Evolutionary conservation across 1,139 yeast genomes (phyloP).

Genomic region (Geotrichum australiense): DNA sequence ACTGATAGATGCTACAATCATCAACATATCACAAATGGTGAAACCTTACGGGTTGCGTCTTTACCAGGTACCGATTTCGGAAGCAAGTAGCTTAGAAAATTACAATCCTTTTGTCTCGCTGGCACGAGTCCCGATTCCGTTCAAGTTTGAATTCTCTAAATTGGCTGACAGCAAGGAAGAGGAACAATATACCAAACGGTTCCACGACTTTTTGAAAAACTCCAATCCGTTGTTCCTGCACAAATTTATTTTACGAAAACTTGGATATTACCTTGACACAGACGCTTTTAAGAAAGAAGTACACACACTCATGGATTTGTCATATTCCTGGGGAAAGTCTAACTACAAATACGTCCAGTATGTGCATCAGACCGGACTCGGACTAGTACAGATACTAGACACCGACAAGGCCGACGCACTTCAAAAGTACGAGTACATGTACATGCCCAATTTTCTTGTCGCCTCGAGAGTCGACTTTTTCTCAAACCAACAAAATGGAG

Average conservation of each 20-base stretch:
- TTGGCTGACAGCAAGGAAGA: not conserved
- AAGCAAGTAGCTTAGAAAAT: constrained; percentile 66
- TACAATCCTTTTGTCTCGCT: constrained; percentile 84
- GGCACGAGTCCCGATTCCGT: constrained; percentile 6
- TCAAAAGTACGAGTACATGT: not conserved
- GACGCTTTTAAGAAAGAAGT: constrained; percentile 44
- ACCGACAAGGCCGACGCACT: constrained; percentile 44
- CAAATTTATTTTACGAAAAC: constrained; percentile 51
- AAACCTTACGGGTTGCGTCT: constrained; percentile 78
- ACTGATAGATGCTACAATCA: constrained; percentile 76
- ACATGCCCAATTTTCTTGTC: constrained; percentile 2
- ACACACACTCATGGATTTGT: constrained; percentile 39
- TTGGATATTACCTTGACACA: constrained; percentile 75
- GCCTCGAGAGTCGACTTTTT: not conserved
- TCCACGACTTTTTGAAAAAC: not conserved
- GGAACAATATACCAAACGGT: not conserved
- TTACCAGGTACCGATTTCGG: constrained; percentile 89
- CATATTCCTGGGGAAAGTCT: constrained; percentile 93
- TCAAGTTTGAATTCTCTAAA: not conserved
- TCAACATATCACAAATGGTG: constrained; percentile 71
- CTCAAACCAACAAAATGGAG: not conserved
- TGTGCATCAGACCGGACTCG: constrained; percentile 81
- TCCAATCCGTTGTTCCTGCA: constrained; percentile 50
- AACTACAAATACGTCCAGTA: constrained; percentile 77
- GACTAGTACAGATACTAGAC: constrained; percentile 77